A percentile compares a stretch with the other conserved stretches of the same genome.
phyloP scores from a whole-genome alignment of 2,329 filamentous ascomycete species.

The Neofusicoccum ribis region DNA sequence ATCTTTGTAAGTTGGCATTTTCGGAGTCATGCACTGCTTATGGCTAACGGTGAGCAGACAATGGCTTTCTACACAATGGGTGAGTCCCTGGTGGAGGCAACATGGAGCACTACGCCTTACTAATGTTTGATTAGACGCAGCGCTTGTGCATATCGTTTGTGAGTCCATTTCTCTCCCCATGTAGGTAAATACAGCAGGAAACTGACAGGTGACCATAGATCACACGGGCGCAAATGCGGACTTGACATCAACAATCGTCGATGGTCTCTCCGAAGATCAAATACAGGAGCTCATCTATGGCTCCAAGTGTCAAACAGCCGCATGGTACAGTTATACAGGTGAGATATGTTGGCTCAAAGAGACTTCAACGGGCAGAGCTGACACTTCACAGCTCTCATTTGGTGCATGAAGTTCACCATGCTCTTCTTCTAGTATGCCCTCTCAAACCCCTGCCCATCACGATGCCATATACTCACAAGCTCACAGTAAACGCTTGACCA shows the following conservation, averaged over 20 bases:
- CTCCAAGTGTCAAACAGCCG: constrained; percentile 40
- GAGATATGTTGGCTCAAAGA: not conserved
- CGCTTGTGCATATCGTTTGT: constrained; percentile 39
- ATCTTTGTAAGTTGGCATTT: constrained; percentile 27
- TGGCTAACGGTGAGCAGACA: not conserved
- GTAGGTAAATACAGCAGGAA: not conserved
- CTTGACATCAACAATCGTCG: constrained; percentile 24
- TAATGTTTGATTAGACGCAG: constrained; percentile 26
- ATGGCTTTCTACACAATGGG: constrained; percentile 36
- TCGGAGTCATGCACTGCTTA: too few species aligned
- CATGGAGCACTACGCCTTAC: not conserved
- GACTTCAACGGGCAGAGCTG: constrained; percentile 21
- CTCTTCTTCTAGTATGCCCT: constrained; percentile 28
- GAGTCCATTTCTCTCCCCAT: constrained; percentile 1
- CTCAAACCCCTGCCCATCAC: constrained; percentile 15
- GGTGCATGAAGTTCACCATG: constrained; percentile 35
- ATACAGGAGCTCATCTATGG: constrained; percentile 33
- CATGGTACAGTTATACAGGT: constrained; percentile 36
- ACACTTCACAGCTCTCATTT: constrained; percentile 37
- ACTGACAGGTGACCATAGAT: constrained; percentile 22
- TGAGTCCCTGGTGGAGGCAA: not conserved
- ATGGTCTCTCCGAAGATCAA: constrained; percentile 29
- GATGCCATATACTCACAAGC: not conserved
- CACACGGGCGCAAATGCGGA: constrained; percentile 33
- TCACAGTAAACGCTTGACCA: constrained; percentile 30